Evolutionary conservation across 23 red algal species (phyloP).

Genomic region (Gracilariopsis chorda): DNA sequence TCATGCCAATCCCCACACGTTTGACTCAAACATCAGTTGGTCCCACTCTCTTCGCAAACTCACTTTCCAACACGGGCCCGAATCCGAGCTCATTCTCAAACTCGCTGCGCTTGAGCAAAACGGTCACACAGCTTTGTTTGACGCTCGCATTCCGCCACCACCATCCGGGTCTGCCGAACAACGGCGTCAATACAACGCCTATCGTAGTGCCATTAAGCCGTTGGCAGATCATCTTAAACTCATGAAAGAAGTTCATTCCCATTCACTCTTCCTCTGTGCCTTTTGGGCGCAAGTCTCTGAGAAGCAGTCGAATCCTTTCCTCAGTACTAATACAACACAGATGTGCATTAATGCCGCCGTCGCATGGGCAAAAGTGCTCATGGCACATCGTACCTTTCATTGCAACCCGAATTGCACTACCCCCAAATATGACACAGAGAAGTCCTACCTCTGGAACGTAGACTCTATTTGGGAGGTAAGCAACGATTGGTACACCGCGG

Average conservation of each 20-base stretch:
- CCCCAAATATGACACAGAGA: not conserved
- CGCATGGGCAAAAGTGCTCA: conserved; percentile 56
- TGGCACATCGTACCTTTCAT: conserved; percentile 37
- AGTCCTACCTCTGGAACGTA: conserved; percentile 24
- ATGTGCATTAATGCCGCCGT: conserved; percentile 35
- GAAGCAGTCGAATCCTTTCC: not conserved
- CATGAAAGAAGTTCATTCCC: not conserved
- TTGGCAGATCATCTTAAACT: conserved; percentile 21
- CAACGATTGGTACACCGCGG: conserved; percentile 49
- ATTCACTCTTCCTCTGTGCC: conserved; percentile 36
- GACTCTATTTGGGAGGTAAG: conserved; percentile 42
- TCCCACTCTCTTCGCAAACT: not conserved
- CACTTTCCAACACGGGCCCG: not conserved
- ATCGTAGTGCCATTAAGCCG: conserved; percentile 1
- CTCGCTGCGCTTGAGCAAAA: conserved; percentile 16
- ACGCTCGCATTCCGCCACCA: too few relatives aligned
- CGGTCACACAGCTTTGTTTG: not conserved
- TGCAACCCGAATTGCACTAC: not conserved
- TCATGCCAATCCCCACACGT: conserved; percentile 2
- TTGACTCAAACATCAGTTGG: not conserved
- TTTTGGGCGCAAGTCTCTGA: conserved; percentile 52
- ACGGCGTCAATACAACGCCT: too few relatives aligned
- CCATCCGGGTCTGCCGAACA: too few relatives aligned
- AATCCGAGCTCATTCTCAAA: not conserved
- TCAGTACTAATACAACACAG: not conserved